Evolutionary conservation across 2,329 filamentous ascomycete species (phyloP), one percentile per base, ranked within the genome.

Genomic region (Talaromyces verruculosus): DNA sequence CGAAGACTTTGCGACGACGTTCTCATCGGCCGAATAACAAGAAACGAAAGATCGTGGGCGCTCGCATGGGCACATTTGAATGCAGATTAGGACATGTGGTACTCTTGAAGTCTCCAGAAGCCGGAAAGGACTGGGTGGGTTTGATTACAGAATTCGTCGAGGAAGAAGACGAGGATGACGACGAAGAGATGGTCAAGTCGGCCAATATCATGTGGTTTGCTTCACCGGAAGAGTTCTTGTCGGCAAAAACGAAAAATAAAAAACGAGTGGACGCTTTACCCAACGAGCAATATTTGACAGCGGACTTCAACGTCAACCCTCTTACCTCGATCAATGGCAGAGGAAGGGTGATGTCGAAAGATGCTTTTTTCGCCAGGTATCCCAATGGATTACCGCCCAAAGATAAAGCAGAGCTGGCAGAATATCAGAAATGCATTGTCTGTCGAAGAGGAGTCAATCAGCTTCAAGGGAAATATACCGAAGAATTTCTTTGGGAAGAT

Each of bases 141-240:
- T 88, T 99, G 68, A 90, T 97, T 62, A 90, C 89, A 72, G 89
- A 91, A 51, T 97, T 99, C 70, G 76, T 89, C 45, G 88, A 94
- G 55, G 87, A 89, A 37, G 88, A 90, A 55, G 85, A 91, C 22
- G 88, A 90, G 13, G 89, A 88, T 3, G 86, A 90, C 51, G 76
- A 82, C 37, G 73, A 71, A 19, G 71, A 74, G 53, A 53, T 73
- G 33, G 63, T 79, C 69, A 97, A 92, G 82, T 88, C 89, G 30
- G 94, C 91, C 64, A 91, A 90, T 68, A 95, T 99, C 74, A 89
- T 97, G 85, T 99, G 95, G 95, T 97, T 99, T 75, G 80, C 79
- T 25, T 93, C 91, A 0, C 92, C 91, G 0, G 91, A 96, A 72
- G 91, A 90, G 73, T 94, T 98, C 79, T 92, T 97, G 67, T 87